phyloP scores from a whole-genome alignment of 2,329 filamentous ascomycete species.

The Cladosporium phlei region DNA sequence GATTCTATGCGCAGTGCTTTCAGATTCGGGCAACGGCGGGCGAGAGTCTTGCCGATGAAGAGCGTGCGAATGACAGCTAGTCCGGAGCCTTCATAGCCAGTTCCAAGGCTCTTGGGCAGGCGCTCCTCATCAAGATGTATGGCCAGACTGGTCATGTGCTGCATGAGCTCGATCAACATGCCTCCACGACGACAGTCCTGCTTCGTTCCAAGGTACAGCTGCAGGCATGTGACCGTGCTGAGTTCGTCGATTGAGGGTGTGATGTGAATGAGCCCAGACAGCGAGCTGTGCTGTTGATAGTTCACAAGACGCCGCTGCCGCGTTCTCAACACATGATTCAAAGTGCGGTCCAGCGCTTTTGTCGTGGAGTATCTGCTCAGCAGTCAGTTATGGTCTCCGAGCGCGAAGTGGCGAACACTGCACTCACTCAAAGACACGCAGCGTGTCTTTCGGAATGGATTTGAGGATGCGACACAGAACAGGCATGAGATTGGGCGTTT shows the following conservation, averaged over 20 bases:
- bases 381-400: too few relatives aligned
- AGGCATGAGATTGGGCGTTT: too few relatives aligned
- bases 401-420: neutral
- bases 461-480: neutral
- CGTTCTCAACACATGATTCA: neutral
- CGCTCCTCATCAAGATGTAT: neutral
- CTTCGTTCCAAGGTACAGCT: neutral
- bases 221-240: neutral
- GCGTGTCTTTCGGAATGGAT: neutral
- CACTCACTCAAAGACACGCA: constrained; percentile 1
- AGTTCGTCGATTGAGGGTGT: neutral
- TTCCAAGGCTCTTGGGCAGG: too few relatives aligned
- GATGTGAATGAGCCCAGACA: neutral
- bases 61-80: too few relatives aligned
- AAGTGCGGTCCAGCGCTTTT: neutral
- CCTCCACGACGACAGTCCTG: too few relatives aligned
- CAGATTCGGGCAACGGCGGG: neutral
- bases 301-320: neutral
- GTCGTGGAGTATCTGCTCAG: neutral
- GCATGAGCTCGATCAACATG: neutral
- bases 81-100: too few relatives aligned
- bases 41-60: neutral
- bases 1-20: neutral
- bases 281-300: neutral
- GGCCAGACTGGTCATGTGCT: neutral